Conservation (phyloP, 345 rosid species). For the Dovyalis caffra region DNA sequence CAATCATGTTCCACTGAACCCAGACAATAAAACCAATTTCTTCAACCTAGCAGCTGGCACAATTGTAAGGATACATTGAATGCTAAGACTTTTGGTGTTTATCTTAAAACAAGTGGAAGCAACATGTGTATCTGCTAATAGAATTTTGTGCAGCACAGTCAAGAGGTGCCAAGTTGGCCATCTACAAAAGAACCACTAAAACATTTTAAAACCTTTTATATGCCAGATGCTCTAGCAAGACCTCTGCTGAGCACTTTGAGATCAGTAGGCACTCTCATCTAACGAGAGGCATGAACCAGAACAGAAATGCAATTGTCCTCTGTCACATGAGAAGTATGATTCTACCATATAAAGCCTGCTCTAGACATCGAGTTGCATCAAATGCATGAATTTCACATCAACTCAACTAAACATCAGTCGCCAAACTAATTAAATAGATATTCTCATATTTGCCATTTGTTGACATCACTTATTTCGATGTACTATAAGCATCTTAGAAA, state of each 20-base stretch:
- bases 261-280: background rate
- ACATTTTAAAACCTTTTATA: background rate
- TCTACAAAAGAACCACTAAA: background rate
- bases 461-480: too few relatives aligned
- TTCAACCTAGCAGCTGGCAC: background rate
- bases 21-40: background rate
- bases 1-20: slow-evolving; percentile 1
- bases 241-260: background rate
- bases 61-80: background rate
- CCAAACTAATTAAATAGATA: too few relatives aligned
- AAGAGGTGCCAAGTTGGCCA: background rate
- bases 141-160: background rate
- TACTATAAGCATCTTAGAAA: background rate
- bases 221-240: background rate
- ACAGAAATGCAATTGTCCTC: background rate
- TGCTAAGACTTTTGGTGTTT: background rate
- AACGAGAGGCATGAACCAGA: background rate
- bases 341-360: background rate
- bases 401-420: too few relatives aligned
- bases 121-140: background rate
- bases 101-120: background rate
- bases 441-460: too few relatives aligned
- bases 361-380: background rate
- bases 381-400: too few relatives aligned
- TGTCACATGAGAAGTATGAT: too few relatives aligned